These are phyloP conservation scores for Barnettozyma salicaria DNA, from an alignment of 805 yeast species.

Conservation along the genomic window DNA sequence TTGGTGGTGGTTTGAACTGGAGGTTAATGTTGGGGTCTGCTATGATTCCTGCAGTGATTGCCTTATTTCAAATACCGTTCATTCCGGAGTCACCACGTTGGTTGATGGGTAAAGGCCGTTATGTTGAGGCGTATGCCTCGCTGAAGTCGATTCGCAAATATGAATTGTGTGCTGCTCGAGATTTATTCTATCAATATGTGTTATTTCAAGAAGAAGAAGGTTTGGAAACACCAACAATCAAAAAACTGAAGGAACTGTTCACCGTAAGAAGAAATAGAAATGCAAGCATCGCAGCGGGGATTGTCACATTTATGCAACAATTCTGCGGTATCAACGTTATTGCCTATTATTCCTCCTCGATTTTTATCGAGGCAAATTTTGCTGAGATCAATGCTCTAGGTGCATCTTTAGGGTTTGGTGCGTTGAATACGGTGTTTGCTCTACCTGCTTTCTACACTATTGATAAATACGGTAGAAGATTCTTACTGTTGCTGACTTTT, in stretches of 20 bases:
- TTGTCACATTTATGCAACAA: slow-evolving; percentile 86
- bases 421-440: slow-evolving; percentile 74
- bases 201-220: slow-evolving; percentile 58
- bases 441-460: slow-evolving; percentile 77
- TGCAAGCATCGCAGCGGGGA: slow-evolving; percentile 73
- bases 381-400: slow-evolving; percentile 55
- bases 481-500: slow-evolving; percentile 50
- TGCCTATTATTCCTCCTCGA: slow-evolving; percentile 77
- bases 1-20: slow-evolving; percentile 50
- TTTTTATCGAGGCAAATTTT: slow-evolving; percentile 64
- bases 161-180: slow-evolving; percentile 61
- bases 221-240: slow-evolving; percentile 38
- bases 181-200: slow-evolving; percentile 61
- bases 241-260: slow-evolving; percentile 51
- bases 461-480: slow-evolving; percentile 71
- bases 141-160: slow-evolving; percentile 43
- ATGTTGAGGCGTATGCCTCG: slow-evolving; percentile 50
- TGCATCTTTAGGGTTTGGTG: slow-evolving; percentile 86
- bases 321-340: slow-evolving; percentile 87
- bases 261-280: slow-evolving; percentile 76
- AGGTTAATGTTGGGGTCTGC: slow-evolving; percentile 67
- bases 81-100: slow-evolving; percentile 76
- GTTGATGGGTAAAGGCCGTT: slow-evolving; percentile 68
- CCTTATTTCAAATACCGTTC: slow-evolving; percentile 53
- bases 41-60: slow-evolving; percentile 57